Percentiles rank a stretch among this genome's conserved stretches.
Conservation (phyloP, 345 rosid genomes). For the Hirschfeldia incana region DNA sequence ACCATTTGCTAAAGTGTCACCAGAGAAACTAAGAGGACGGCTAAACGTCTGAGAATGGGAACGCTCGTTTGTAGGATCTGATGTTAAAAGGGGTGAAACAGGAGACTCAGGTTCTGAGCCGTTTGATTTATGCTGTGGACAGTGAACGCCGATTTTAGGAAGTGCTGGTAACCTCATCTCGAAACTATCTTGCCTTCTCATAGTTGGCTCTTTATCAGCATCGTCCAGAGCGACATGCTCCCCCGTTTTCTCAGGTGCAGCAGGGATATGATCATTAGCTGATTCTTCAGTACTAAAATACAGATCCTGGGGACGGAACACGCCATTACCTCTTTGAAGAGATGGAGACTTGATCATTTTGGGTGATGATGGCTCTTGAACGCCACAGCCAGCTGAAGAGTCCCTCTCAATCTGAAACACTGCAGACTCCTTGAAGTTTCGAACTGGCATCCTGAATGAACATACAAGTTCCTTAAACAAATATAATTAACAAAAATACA, state of each 20-base stretch:
- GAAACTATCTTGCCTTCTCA: slow-evolving; percentile 96
- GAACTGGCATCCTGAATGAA: slow-evolving; percentile 83
- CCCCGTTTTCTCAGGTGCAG: slow-evolving; percentile 62
- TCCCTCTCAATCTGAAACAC: slow-evolving; percentile 86
- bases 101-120: slow-evolving; percentile 99
- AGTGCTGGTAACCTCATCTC: slow-evolving; percentile 92
- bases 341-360: slow-evolving; percentile 89
- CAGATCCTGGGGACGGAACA: slow-evolving; percentile 58
- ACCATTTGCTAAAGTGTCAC: slow-evolving; percentile 60
- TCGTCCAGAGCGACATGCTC: slow-evolving; percentile 74
- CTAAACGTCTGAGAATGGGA: slow-evolving; percentile 99
- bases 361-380: slow-evolving; percentile 89
- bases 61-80: slow-evolving; percentile 97
- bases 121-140: slow-evolving; percentile 67
- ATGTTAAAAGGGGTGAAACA: slow-evolving; percentile 92
- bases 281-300: slow-evolving; percentile 63
- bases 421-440: slow-evolving; percentile 61
- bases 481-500: slow-evolving; percentile 18
- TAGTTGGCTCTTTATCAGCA: slow-evolving; percentile 80
- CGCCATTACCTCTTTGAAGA: slow-evolving; percentile 76
- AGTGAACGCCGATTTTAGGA: slow-evolving; percentile 85
- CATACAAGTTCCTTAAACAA: slow-evolving; percentile 21
- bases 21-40: slow-evolving; percentile 80
- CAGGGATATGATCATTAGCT: slow-evolving; percentile 66
- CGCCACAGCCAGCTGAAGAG: slow-evolving; percentile 78